Evolutionary conservation across 2,329 filamentous ascomycete genomes (phyloP), one percentile per base, ranked within the genome.

Genomic region (Talaromyces sp.): DNA sequence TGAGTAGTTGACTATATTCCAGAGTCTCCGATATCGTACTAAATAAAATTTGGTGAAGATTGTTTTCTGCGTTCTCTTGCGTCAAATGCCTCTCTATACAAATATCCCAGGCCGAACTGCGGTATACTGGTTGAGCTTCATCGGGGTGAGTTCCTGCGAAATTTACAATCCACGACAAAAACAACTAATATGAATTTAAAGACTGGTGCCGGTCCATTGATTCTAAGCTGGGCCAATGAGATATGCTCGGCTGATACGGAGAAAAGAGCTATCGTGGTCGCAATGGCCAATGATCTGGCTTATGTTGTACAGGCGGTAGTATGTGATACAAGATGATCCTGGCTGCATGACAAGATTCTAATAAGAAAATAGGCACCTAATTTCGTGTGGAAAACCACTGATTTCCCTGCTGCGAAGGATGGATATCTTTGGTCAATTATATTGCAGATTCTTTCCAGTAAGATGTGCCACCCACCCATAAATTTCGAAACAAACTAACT

Each of bases 381-480:
- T 45, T 75, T 76, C 43, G 68, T 76, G 1, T 76, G 73, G 74
- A 75, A 75, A 47, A 75, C 73, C 1, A 70, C 69, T 0, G 69
- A 69, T 4, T 76, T 74, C 29, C 74, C 74, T 1, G 73, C 73
- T 1, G 61, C 52, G 13, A 72, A 70, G 24, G 24, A 51, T 2
- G 74, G 74, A 4, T 75, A 75, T 47, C 57, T 65, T 0, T 76
- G 67, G 67, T 68, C 63, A 1, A 70, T 74, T 16, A 56, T 71
- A 0, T 51, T 75, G 4, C 67, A 73, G 42, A 35, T 69, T 6
- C 54, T 75, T 2, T 58, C 72, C 2, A 62, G 72, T 74, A 59
- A 65, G 70, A 51, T 47, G 9, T 22, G 4, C 14, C 40, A 27
- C 11, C 9, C 16, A 7, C 9, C 17, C 4, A 9, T 24, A 8